Conservation (phyloP, 2,329 filamentous ascomycete species). For the Madurella mycetomatis region DNA sequence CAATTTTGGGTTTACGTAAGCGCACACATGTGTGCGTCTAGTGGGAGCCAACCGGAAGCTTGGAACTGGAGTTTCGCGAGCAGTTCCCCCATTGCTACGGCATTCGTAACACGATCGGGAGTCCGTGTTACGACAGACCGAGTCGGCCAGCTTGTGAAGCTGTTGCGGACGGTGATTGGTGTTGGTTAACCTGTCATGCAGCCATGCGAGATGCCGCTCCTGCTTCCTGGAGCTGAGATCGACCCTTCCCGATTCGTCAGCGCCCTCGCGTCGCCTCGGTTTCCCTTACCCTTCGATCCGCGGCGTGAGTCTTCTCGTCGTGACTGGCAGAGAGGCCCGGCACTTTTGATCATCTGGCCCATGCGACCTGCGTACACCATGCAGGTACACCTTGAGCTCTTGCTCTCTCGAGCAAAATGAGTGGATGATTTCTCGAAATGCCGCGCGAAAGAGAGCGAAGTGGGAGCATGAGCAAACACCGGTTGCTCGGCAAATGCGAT, state of each 20-base stretch:
- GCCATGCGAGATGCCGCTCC: conserved; percentile 18
- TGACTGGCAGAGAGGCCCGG: background rate
- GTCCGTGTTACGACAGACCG: too few species aligned
- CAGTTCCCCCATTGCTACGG: too few species aligned
- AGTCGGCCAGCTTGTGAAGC: too few species aligned
- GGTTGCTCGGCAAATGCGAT: conserved; percentile 15
- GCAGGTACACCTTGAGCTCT: conserved; percentile 23
- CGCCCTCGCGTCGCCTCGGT: background rate
- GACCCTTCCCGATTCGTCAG: conserved; percentile 6
- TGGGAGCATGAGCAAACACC: conserved; percentile 5
- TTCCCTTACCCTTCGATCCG: conserved; percentile 5
- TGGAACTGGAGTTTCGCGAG: too few species aligned
- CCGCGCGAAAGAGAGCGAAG: too few species aligned
- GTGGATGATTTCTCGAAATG: background rate
- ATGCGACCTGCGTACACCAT: conserved; percentile 24
- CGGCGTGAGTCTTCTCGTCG: conserved; percentile 5
- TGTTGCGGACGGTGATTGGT: too few species aligned
- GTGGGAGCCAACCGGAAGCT: too few species aligned
- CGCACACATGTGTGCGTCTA: too few species aligned
- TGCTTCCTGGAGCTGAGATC: conserved; percentile 13
- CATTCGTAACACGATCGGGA: too few species aligned
- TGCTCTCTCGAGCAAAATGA: background rate
- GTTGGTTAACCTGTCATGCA: conserved; percentile 8
- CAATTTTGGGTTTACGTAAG: too few species aligned
- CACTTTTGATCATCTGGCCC: conserved; percentile 14